These are phyloP conservation scores for Citrus reticulata DNA, from an alignment of 345 rosid genomes.

Conservation along the genomic window DNA sequence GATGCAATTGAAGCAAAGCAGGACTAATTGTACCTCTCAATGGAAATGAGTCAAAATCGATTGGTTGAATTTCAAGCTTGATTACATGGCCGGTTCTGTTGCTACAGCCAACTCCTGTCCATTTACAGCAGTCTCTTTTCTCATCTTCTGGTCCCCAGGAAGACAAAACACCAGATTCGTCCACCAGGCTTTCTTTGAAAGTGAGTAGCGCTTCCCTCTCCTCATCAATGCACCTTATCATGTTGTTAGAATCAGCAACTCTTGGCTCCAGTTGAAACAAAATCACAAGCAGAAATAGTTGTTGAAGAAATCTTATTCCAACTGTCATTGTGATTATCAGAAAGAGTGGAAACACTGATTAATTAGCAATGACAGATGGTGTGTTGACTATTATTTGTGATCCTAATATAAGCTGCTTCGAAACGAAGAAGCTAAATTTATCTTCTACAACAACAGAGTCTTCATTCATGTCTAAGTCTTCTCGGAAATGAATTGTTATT, in stretches of 20 bases:
- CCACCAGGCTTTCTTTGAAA: background rate
- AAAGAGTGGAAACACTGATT: background rate
- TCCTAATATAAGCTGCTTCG: background rate
- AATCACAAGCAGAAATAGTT: background rate
- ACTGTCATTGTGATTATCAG: background rate
- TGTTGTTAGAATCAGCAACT: background rate
- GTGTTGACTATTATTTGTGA: background rate
- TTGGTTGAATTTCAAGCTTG: constrained; percentile 10
- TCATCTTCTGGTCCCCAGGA: background rate
- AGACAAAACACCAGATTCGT: background rate
- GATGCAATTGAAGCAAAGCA: background rate
- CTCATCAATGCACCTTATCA: background rate
- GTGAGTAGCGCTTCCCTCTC: background rate
- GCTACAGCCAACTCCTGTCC: constrained; percentile 20
- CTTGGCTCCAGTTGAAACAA: background rate
- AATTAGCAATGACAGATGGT: background rate
- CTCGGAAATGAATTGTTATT: background rate
- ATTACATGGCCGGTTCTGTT: constrained; percentile 6
- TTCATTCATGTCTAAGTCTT: background rate
- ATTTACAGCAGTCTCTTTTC: constrained; percentile 14
- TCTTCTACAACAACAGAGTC: background rate
- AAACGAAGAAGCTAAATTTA: background rate
- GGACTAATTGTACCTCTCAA: background rate
- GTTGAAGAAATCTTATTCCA: background rate
- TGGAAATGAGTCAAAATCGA: background rate